Percentiles rank a stretch among this genome's conserved stretches.
phyloP scores from a whole-genome alignment of 345 rosid species.

The Lenwebbia sp. region DNA sequence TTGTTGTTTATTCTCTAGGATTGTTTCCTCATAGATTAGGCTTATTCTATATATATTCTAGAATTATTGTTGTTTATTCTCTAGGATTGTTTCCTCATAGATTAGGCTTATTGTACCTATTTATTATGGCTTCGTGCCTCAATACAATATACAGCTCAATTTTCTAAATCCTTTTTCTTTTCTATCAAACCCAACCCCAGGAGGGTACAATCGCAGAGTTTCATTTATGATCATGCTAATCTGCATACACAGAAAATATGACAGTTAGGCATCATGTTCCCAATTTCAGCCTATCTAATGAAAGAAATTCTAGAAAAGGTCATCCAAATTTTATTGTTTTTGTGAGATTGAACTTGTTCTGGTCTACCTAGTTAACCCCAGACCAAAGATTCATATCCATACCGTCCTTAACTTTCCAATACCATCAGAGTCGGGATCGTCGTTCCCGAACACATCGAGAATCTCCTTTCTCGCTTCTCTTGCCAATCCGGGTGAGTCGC shows the following conservation, averaged over 20 bases:
- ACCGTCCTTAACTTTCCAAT: slow-evolving; percentile 21
- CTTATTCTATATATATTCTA: too few species aligned
- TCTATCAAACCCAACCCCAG: too few species aligned
- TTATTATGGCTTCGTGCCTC: too few species aligned
- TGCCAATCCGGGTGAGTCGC: slow-evolving; percentile 35
- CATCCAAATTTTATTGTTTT: neutral
- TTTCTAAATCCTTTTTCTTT: too few species aligned
- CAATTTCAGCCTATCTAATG: neutral
- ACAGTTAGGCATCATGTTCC: neutral
- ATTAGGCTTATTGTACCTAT: too few species aligned
- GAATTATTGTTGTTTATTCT: too few species aligned
- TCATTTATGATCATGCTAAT: slow-evolving; percentile 13
- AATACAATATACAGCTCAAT: too few species aligned
- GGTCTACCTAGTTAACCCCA: neutral
- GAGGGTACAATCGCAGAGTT: too few species aligned
- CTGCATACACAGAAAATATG: neutral
- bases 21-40: too few species aligned
- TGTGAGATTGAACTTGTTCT: neutral
- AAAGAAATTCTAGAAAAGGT: neutral
- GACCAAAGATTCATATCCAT: neutral
- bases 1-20: too few species aligned
- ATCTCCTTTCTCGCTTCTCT: slow-evolving; percentile 31
- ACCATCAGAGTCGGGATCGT: slow-evolving; percentile 14
- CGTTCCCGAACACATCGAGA: slow-evolving; percentile 11
- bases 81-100: too few species aligned